Conservation (phyloP, 352 stramenopile genomes). For the Phytophthora sojae region DNA sequence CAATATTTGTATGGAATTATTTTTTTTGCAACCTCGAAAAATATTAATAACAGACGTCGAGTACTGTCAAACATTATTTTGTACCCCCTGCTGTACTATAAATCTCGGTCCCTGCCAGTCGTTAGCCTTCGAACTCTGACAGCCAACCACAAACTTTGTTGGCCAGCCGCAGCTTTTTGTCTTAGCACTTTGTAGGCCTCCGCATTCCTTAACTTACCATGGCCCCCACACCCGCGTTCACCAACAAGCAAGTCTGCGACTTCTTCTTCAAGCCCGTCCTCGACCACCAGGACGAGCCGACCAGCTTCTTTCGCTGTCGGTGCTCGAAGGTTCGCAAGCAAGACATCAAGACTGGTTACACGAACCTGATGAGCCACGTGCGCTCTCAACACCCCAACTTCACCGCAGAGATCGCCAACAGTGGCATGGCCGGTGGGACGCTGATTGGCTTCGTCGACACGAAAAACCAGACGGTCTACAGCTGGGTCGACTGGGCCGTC, state of each 20-base stretch:
- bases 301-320: not conserved
- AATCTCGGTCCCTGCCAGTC: not conserved
- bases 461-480: conserved; percentile 4
- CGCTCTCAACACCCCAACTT: not conserved
- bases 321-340: not conserved
- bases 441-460: conserved; percentile 9
- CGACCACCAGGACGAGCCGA: not conserved
- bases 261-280: not conserved
- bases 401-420: not conserved
- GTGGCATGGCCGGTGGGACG: not conserved
- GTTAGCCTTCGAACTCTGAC: not conserved
- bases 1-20: conserved; percentile 5
- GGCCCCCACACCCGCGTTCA: not conserved
- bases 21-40: not conserved
- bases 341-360: not conserved
- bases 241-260: not conserved
- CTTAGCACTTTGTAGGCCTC: not conserved
- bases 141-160: not conserved
- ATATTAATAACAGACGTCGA: not conserved
- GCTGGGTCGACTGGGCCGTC: conserved; percentile 7
- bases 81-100: not conserved
- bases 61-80: conserved; percentile 4
- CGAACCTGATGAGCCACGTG: not conserved
- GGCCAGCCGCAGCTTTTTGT: not conserved
- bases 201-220: not conserved